Evolutionary conservation across 1,284 basidiomycete species (phyloP).

Genomic region (Trichosporon inkin): DNA sequence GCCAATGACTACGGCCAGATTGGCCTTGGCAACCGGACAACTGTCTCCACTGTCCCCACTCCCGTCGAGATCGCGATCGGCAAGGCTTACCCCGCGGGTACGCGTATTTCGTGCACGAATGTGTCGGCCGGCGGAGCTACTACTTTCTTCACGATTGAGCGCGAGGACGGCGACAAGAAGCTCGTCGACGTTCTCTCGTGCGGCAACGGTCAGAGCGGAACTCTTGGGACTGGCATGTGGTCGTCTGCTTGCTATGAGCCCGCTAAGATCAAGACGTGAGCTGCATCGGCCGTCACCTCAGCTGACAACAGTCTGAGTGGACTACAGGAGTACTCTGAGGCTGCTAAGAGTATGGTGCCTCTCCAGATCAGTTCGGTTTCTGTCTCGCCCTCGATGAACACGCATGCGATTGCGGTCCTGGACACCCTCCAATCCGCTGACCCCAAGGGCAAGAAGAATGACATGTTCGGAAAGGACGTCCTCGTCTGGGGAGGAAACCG

Average conservation of each 20-base stretch:
- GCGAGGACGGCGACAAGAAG: slow-evolving; percentile 39
- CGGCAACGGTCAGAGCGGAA: slow-evolving; percentile 76
- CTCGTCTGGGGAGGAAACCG: slow-evolving; percentile 54
- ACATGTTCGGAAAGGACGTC: slow-evolving; percentile 55
- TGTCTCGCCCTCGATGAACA: slow-evolving; percentile 64
- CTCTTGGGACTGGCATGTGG: slow-evolving; percentile 76
- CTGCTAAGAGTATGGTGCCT: slow-evolving; percentile 59
- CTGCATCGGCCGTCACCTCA: neutral
- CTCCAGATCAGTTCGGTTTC: slow-evolving; percentile 64
- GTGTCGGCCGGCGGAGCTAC: slow-evolving; percentile 59
- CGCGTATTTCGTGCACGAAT: slow-evolving; percentile 60
- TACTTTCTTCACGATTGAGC: slow-evolving; percentile 72
- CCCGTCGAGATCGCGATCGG: slow-evolving; percentile 78
- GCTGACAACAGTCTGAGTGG: slow-evolving; percentile 60
- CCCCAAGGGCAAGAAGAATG: slow-evolving; percentile 39
- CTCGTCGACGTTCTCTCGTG: slow-evolving; percentile 71
- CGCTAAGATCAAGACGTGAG: slow-evolving; percentile 64
- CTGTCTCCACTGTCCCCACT: slow-evolving; percentile 67
- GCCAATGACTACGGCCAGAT: slow-evolving; percentile 82
- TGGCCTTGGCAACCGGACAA: slow-evolving; percentile 68
- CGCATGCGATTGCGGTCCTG: slow-evolving; percentile 72
- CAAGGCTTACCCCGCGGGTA: slow-evolving; percentile 56
- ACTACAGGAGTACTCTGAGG: slow-evolving; percentile 73
- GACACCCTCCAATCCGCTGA: slow-evolving; percentile 60
- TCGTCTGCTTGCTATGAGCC: slow-evolving; percentile 70